Percentiles rank a stretch among this genome's conserved stretches.
phyloP scores from a whole-genome alignment of 495 filamentous ascomycete genomes.

The Aspergillus asperescens region DNA sequence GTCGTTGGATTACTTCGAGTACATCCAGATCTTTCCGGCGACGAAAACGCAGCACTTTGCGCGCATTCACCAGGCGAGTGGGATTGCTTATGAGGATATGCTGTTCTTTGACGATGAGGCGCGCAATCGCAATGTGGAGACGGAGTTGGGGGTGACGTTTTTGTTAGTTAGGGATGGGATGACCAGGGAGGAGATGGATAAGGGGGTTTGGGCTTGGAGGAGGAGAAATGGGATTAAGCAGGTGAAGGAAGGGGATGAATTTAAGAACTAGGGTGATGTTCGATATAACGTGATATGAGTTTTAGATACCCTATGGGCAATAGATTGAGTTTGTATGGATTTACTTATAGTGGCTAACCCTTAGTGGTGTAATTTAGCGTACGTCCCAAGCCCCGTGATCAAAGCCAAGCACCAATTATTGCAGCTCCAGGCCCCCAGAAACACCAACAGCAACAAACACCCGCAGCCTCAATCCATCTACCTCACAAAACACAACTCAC shows the following conservation, averaged over 20 bases:
- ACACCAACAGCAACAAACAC: no score
- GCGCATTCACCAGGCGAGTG: slow-evolving; percentile 60
- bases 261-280: background rate
- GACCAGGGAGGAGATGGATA: slow-evolving; percentile 70
- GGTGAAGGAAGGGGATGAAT: background rate
- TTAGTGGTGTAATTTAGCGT: no score
- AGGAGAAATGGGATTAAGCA: slow-evolving; percentile 55
- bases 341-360: no score
- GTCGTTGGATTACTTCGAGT: slow-evolving; percentile 74
- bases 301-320: slow-evolving; percentile 1
- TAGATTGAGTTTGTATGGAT: background rate
- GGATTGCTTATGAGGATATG: slow-evolving; percentile 69
- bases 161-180: slow-evolving; percentile 75
- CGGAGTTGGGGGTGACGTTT: slow-evolving; percentile 73
- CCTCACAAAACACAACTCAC: no score
- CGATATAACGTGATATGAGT: background rate
- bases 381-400: no score
- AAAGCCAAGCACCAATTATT: no score
- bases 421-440: no score
- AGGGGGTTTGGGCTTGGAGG: slow-evolving; percentile 77
- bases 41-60: slow-evolving; percentile 83
- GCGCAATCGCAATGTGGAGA: slow-evolving; percentile 81
- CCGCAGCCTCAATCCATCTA: no score
- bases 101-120: slow-evolving; percentile 95
- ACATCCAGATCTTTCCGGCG: slow-evolving; percentile 81